Base-by-base conservation (phyloP, 495 filamentous ascomycete genomes). In the Penicillium malachiteum region DNA sequence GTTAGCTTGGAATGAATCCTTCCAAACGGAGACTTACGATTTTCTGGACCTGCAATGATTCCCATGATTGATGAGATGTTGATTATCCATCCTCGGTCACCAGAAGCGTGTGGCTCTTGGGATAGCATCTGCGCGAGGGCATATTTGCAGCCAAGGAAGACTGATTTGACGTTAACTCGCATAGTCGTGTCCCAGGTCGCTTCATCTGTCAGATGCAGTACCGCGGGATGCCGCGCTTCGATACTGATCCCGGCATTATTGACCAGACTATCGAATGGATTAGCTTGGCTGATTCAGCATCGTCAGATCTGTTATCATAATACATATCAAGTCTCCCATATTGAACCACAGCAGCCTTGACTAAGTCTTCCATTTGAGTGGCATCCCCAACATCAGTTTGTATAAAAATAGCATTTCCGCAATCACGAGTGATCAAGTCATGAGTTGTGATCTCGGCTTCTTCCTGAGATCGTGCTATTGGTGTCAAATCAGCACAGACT, bases 61-160 rank as follows among this genome's bases (percentile, higher is more conserved):
- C 81, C 79, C 55, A 76, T 63, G 18, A 80, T 69, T 6, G 71
- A 77, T 1, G 78, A 71, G 0, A 79, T 75, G 49, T 83, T 85
- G 31, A 84, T 63, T 35, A 85, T 81, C 79, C 80, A 83, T 8
- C 82, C 83, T 39, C 79, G 53, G 55, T 82, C 73, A 5, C 76
- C 74, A 3, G 63, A 74, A 0, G 66, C 30, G 54, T 69, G 64
- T 0, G 68, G 72, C 7, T 75, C 69, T 55, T 86, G 83, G 14
- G 64, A 59, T 12, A 83, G 54, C 74, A 83, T 81, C 62, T 84
- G 81, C 1, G 60, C 54, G n/a, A 72, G 55, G 0, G 75, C 79
- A 50, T 78, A 82, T 39, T 76, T 76, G 41, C 71, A 77, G 5
- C 80, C 81, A 1, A 84, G 67, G 55, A 82, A 84, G 0, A 79